Evolutionary conservation across 306 rosid genomes (phyloP), one percentile per base, ranked within the genome.

Genomic region (Dalbergia cochinchinensis): DNA sequence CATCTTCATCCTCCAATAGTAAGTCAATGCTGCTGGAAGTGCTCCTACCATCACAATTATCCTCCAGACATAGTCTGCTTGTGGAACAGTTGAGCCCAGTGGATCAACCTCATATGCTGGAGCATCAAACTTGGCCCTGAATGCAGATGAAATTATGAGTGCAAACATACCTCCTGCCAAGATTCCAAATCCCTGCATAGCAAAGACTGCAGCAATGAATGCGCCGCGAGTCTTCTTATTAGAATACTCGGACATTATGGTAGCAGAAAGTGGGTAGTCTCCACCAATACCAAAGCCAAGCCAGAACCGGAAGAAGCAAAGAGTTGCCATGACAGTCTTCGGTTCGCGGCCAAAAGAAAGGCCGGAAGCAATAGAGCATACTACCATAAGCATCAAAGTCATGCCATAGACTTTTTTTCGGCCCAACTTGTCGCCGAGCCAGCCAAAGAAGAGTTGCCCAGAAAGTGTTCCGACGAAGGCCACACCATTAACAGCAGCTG

Each of bases 121-220:
- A 54, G 88, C 81, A 67, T 78, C 63, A 71, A 61, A 92, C 75
- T 6, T 76, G 11, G 90, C 44, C 45, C 86, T 85, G 26, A 91
- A 92, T 0, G 65, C 58, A 2, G 60, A 5, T 5, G 97, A 42
- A 10, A 86, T 10, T 4, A 92, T 14, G 9, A 91, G 85, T 0
- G 94, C 91, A 80, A 91, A 88, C 8, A 87, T 42, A 4, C 96
- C 97, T 15, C 94, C 97, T 0, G 88, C 87, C 68, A 92, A 77
- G 65, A 92, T 92, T 42, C 96, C 97, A 77, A 92, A 92, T 0
- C 94, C 97, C 37, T 92, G 92, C 97, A 92, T 92, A 0, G 97
- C 96, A 81, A 92, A 92, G 20, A 92, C 96, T 0, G 94, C 92
- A 55, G 97, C 91, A 34, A 92, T 77, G 81, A 92, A 91, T 2